Evolutionary conservation across 2,329 filamentous ascomycete genomes (phyloP).

Genomic region (Gyromitra esculenta): DNA sequence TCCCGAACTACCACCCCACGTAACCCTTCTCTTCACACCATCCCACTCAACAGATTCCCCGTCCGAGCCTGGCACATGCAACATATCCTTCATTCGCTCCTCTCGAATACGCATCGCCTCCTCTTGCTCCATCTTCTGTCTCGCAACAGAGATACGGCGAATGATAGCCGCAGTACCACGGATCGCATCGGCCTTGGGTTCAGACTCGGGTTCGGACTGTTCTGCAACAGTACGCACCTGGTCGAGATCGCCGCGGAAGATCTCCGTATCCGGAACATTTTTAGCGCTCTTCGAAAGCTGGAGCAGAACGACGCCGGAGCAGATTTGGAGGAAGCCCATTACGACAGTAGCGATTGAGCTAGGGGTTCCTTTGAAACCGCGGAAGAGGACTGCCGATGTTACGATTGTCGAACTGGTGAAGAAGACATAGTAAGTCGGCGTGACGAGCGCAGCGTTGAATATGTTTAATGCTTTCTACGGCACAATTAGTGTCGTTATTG

Average conservation of each 20-base stretch:
- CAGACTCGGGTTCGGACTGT: constrained; percentile 93
- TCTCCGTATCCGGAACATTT: constrained; percentile 90
- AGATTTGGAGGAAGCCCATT: constrained; percentile 93
- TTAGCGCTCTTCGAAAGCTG: constrained; percentile 99
- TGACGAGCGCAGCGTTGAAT: constrained; percentile 96
- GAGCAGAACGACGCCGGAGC: constrained; percentile 86
- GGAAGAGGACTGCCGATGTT: constrained; percentile 90
- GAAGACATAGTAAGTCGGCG: constrained; percentile 97
- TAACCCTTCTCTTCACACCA: constrained; percentile 76
- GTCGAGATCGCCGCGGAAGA: constrained; percentile 91
- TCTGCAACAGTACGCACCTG: constrained; percentile 95
- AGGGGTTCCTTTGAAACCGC: constrained; percentile 87
- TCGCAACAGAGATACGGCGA: constrained; percentile 77
- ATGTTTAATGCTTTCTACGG: constrained; percentile 96
- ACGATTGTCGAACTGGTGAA: constrained; percentile 97
- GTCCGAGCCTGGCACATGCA: constrained; percentile 79
- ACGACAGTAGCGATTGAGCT: constrained; percentile 79
- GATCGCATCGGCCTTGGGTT: constrained; percentile 95
- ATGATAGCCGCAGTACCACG: constrained; percentile 89
- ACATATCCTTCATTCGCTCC: constrained; percentile 73
- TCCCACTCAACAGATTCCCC: constrained; percentile 87
- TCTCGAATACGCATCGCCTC: constrained; percentile 82
- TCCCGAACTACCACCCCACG: constrained; percentile 52
- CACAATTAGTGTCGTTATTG: constrained; percentile 59
- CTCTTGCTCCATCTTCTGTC: constrained; percentile 80